Evolutionary conservation across 2,329 filamentous ascomycete species (phyloP), one percentile per base, ranked within the genome.

Genomic region (Penicillium capsulatum): DNA sequence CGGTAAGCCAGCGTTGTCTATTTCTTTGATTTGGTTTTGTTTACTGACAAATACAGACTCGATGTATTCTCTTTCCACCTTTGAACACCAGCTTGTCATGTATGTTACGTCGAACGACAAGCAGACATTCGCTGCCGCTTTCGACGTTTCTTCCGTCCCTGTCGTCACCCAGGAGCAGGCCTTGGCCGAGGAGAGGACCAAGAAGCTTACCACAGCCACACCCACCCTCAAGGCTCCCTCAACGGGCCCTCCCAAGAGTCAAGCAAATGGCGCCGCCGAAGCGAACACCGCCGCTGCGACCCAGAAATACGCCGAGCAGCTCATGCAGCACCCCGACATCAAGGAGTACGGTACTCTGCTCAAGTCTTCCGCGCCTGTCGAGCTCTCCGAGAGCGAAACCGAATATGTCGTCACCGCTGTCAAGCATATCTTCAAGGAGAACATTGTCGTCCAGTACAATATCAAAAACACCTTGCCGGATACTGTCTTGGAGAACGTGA

Each of bases 341-440:
- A 85, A 84, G 61, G 81, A 84, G 50, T 95, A 95, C 64, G 92
- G 92, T 55, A 77, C 77, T 50, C 80, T 97, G 9, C 84, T 98
- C 73, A 97, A 96, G 72, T 96, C 90, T 30, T 94, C 88, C 43
- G 69, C 80, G 17, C 71, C 85, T 34, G 80, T 94, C 52, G 91
- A 96, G 67, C 81, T 98, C 47, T 97, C 92, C 13, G 92, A 98
- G 66, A 87, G 88, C 37, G 92, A 97, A 69, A 97, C 91, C 14
- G 92, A 98, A 67, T 98, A 98, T 57, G 89, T 96, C 35, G 92
- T 98, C 45, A 82, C 79, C 24, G 83, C 92, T 15, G 79, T 96
- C 67, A 98, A 98, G 74, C 92, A 98, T 64, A 81, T 98, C 58
- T 98, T 96, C 81, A 94, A 94, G 71, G 87, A 95, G 64, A 87